Percentiles rank a stretch among this genome's conserved stretches.
These are phyloP conservation scores for Metarhizium brunneum DNA, from an alignment of 2,329 filamentous ascomycete genomes.

Conservation along the genomic window DNA sequence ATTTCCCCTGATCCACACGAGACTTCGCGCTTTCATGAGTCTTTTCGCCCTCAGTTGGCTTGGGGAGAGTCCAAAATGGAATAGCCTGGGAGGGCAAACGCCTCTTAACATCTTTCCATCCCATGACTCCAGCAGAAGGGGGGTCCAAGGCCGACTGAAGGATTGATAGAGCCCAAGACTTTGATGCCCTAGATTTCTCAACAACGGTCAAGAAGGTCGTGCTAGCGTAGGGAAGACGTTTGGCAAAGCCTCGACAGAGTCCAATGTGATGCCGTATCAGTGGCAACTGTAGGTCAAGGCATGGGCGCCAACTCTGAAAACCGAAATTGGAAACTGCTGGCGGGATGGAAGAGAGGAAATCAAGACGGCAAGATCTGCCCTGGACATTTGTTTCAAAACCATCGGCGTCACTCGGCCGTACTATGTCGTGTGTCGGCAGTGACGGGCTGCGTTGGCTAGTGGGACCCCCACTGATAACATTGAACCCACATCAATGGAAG, in stretches of 20 bases:
- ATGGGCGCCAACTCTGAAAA: neutral
- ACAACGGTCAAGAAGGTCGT: neutral
- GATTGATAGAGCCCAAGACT: neutral
- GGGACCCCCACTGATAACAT: conserved; percentile 19
- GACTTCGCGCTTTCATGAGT: neutral
- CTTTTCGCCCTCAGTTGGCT: conserved; percentile 15
- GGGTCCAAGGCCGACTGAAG: neutral
- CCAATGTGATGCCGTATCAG: too few species aligned
- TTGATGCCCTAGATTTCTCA: neutral
- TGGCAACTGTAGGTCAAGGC: conserved; percentile 10
- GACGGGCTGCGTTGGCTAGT: conserved; percentile 19
- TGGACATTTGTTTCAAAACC: conserved; percentile 19
- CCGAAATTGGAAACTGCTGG: neutral
- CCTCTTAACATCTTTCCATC: conserved; percentile 28
- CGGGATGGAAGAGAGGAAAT: neutral
- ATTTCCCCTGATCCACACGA: neutral
- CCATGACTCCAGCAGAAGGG: conserved; percentile 18
- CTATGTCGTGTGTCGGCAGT: conserved; percentile 20
- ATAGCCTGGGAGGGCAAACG: conserved; percentile 24
- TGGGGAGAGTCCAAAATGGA: conserved; percentile 20
- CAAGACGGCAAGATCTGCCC: neutral
- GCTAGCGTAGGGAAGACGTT: neutral
- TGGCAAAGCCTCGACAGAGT: neutral
- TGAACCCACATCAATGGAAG: conserved; percentile 10
- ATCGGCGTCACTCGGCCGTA: conserved; percentile 29